Percentiles rank a stretch among this genome's conserved stretches.
phyloP scores from a whole-genome alignment of 768 basidiomycete species.

The Boletus rex-veris region DNA sequence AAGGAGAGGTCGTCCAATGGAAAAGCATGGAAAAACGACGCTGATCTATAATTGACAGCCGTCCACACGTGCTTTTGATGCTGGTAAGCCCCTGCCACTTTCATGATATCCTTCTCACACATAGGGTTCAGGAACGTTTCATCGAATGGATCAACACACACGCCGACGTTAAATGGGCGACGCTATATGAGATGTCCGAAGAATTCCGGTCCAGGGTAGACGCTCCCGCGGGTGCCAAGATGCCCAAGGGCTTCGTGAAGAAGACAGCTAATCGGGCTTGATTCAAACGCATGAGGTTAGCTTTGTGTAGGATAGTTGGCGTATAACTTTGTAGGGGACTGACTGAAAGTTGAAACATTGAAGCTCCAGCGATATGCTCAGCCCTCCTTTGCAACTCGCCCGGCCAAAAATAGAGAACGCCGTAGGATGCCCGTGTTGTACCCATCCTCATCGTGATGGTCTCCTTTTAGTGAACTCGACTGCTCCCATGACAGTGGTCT shows the following conservation, averaged over 20 bases:
- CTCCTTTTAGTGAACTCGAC: too few species aligned
- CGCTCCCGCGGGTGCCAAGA: constrained; percentile 46
- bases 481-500: too few species aligned
- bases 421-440: too few species aligned
- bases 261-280: background rate
- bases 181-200: constrained; percentile 63
- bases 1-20: constrained; percentile 19
- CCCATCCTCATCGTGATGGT: too few species aligned
- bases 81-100: constrained; percentile 39
- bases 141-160: constrained; percentile 74
- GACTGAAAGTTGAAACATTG: background rate
- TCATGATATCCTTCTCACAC: background rate
- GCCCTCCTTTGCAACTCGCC: too few species aligned
- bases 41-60: constrained; percentile 31
- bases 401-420: too few species aligned
- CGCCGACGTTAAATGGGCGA: constrained; percentile 66
- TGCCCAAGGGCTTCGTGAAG: constrained; percentile 46
- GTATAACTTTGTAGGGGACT: background rate
- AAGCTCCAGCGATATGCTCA: too few species aligned
- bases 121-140: constrained; percentile 52
- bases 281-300: background rate
- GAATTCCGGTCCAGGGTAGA: constrained; percentile 55
- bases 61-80: constrained; percentile 72
- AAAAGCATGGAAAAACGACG: background rate
- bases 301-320: constrained; percentile 5